Evolutionary conservation across 192 early-diverging fungal genomes (phyloP).

Genomic region (Backusella circina): DNA sequence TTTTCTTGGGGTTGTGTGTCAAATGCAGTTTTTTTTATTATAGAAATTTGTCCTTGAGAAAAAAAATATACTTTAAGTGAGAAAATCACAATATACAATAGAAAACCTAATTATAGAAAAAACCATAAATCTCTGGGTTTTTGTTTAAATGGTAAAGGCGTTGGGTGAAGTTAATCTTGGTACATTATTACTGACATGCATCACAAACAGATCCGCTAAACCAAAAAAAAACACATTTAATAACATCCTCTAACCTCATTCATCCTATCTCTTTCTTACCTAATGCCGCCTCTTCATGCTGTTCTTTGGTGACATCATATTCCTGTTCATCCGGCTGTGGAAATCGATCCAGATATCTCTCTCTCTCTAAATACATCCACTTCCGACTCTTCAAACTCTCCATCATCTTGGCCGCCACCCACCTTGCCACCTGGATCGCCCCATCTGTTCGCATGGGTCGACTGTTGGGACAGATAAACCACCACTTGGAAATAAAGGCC

Average conservation of each 20-base stretch:
- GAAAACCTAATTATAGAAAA: neutral
- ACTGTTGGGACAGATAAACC: constrained; percentile 22
- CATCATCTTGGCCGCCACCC: neutral
- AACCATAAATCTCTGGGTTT: neutral
- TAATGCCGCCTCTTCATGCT: neutral
- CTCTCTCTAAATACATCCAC: neutral
- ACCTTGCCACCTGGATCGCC: neutral
- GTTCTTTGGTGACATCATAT: neutral
- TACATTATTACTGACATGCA: neutral
- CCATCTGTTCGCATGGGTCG: neutral
- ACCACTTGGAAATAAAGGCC: constrained; percentile 14
- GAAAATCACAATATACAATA: neutral
- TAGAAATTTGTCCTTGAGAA: neutral
- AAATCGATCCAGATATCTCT: neutral
- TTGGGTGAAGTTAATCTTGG: neutral
- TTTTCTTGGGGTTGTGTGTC: neutral
- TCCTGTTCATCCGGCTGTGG: neutral
- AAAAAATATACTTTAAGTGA: neutral
- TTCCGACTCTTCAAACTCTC: neutral
- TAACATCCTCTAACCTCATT: too few relatives aligned
- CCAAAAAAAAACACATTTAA: neutral
- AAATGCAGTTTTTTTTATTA: neutral
- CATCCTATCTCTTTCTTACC: neutral
- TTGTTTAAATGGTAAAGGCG: neutral
- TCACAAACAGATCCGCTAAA: neutral